phyloP scores from a whole-genome alignment of 208 protist genomes.

The Crithidia expoeki region DNA sequence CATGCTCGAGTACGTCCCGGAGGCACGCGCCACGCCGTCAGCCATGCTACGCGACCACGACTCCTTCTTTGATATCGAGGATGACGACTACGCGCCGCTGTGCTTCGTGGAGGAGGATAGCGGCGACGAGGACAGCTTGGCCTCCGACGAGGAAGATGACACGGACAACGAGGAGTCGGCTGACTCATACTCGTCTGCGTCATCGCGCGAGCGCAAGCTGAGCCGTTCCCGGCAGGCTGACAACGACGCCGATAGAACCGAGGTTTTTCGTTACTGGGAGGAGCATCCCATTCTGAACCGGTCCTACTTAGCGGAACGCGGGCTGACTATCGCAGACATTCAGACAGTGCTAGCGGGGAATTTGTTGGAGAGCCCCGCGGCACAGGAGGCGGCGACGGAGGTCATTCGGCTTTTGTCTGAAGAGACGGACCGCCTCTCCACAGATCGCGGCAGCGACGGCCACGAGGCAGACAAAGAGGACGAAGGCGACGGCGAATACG shows the following conservation, averaged over 20 bases:
- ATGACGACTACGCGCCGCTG: constrained; percentile 85
- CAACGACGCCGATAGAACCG: constrained; percentile 34
- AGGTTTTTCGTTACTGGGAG: constrained; percentile 63
- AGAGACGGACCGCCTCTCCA: constrained; percentile 57
- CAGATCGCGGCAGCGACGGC: constrained; percentile 46
- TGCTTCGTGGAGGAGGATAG: constrained; percentile 61
- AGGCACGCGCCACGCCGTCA: constrained; percentile 84
- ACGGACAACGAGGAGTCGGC: constrained; percentile 35
- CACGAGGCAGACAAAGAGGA: constrained; percentile 53
- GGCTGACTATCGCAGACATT: constrained; percentile 76
- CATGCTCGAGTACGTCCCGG: constrained; percentile 93
- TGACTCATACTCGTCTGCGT: constrained; percentile 29
- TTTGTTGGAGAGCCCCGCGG: constrained; percentile 41
- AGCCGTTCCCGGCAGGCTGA: constrained; percentile 31
- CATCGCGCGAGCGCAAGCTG: constrained; percentile 5
- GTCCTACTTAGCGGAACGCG: constrained; percentile 56
- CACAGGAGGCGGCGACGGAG: constrained; percentile 76
- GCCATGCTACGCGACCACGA: constrained; percentile 84
- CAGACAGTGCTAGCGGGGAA: constrained; percentile 70
- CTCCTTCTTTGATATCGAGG: constrained; percentile 82
- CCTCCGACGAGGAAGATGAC: constrained; percentile 41
- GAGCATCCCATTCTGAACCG: constrained; percentile 79
- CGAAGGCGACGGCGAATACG: constrained; percentile 34
- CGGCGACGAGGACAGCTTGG: constrained; percentile 35
- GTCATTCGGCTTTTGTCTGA: constrained; percentile 77